Conservation (phyloP, 2,329 filamentous ascomycete species). For the Pezicula radicicola region DNA sequence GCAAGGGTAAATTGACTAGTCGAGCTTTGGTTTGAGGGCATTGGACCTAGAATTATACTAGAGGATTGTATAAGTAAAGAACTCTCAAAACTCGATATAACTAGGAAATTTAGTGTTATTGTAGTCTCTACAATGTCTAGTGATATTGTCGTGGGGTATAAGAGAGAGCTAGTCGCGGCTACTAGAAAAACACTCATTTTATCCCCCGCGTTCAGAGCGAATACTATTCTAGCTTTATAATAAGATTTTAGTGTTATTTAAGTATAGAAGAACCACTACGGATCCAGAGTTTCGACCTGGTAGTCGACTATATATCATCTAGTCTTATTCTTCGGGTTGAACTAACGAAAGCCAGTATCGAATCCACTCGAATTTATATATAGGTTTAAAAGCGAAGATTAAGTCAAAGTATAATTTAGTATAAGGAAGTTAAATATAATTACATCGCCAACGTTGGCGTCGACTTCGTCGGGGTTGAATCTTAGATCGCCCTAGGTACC, state of each 20-base stretch:
- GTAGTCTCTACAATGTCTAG: too few relatives aligned
- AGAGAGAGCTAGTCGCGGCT: neutral
- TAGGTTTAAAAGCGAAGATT: conserved; percentile 63
- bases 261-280: conserved; percentile 24
- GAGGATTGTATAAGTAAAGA: too few relatives aligned
- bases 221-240: conserved; percentile 25
- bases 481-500: conserved; percentile 45
- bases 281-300: conserved; percentile 16
- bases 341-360: conserved; percentile 62
- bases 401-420: conserved; percentile 70
- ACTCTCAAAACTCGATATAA: too few relatives aligned
- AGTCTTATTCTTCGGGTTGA: conserved; percentile 59
- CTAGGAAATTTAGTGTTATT: too few relatives aligned
- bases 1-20: too few relatives aligned
- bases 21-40: too few relatives aligned
- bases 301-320: conserved; percentile 10
- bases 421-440: conserved; percentile 69
- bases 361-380: conserved; percentile 61
- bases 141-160: too few relatives aligned
- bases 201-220: conserved; percentile 22
- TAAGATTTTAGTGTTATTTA: conserved; percentile 16
- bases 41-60: too few relatives aligned
- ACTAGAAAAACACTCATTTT: conserved; percentile 15
- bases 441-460: conserved; percentile 61
- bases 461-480: conserved; percentile 57